Evolutionary conservation across 768 basidiomycete genomes (phyloP), one percentile per base, ranked within the genome.

Genomic region (Cystofilobasidium capitatum): DNA sequence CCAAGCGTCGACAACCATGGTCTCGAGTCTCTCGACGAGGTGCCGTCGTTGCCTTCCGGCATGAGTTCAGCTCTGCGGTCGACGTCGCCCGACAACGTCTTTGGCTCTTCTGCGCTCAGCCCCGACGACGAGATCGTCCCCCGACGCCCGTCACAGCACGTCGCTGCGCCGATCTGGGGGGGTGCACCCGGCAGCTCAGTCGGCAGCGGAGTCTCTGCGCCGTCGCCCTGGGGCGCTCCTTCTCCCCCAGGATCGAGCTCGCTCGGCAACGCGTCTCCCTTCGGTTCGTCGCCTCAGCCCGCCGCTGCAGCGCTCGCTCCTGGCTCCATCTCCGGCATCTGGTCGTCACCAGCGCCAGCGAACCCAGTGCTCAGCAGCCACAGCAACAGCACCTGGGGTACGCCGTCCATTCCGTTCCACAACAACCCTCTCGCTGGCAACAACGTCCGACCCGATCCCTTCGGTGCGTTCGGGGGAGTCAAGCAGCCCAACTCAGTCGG

Each of bases 121-220:
- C 57, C 68, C 7, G 68, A 69, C 49, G 68, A 69, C 47, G 68
- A 69, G 39, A 69, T 69, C 39, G 63, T 69, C 31, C 68, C 66
- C 36, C 66, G 66, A 31, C 66, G 66, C 8, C 66, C 66, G 31
- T 61, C 61, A 13, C 51, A 68, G 51, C 51, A 29, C 29, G 29
- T 33, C 33, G 66, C 62, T 7, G 59, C 57, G n/a, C 55, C 65
- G 2, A 57, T 68, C 16, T 68, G 66, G 66, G 66, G 66, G 17
- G 66, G 59, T 24, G 66, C 51, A n/a, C 51, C 51, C 6, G 49
- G 49, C 29, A 55, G 51, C 51, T 29, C 51, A 16, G 29, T 55
- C 31, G 51, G 51, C 29, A 22, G 51, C 31, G 17, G n/a, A 13
- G 29, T 55, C 14, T 16, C 51, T 3, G 12, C 51, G 2, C 12